Evolutionary conservation across 768 basidiomycete species (phyloP).

Genomic region (Serendipita indica): DNA sequence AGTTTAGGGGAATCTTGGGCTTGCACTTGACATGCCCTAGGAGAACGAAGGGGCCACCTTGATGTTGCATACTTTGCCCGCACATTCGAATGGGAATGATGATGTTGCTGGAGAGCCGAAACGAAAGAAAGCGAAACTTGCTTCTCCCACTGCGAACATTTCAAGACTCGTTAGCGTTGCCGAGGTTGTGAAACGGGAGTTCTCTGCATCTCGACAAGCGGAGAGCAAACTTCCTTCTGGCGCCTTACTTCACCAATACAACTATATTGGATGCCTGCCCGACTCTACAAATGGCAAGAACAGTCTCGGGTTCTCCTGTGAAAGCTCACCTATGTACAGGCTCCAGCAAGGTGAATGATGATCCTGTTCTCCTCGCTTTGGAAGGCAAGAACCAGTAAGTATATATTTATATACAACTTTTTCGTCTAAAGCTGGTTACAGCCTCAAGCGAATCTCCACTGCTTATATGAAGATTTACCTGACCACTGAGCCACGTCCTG

Average conservation of each 20-base stretch:
- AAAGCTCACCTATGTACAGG: no score
- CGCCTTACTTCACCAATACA: slow-evolving; percentile 54
- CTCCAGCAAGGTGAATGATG: slow-evolving; percentile 26
- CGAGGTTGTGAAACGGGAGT: slow-evolving; percentile 78
- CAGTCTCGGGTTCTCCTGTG: no score
- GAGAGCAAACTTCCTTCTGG: slow-evolving; percentile 25
- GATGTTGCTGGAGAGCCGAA: not conserved
- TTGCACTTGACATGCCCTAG: not conserved
- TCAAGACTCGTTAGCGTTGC: slow-evolving; percentile 61
- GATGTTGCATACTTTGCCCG: slow-evolving; percentile 5
- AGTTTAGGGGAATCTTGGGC: not conserved
- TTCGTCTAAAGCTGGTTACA: slow-evolving; percentile 19
- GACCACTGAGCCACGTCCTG: slow-evolving; percentile 31
- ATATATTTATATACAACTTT: slow-evolving; percentile 1
- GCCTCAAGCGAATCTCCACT: slow-evolving; percentile 39
- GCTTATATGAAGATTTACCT: slow-evolving; percentile 62
- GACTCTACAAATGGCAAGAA: slow-evolving; percentile 23
- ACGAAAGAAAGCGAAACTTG: slow-evolving; percentile 11
- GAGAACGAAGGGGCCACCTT: not conserved
- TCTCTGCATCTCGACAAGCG: slow-evolving; percentile 19
- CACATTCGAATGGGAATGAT: no score
- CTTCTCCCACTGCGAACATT: slow-evolving; percentile 23
- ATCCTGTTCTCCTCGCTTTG: slow-evolving; percentile 26
- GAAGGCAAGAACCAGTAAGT: slow-evolving; percentile 48
- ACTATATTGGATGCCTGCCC: slow-evolving; percentile 47